Evolutionary conservation across 768 basidiomycete species (phyloP), one percentile per base, ranked within the genome.

Genomic region (Wakefieldia striispora): DNA sequence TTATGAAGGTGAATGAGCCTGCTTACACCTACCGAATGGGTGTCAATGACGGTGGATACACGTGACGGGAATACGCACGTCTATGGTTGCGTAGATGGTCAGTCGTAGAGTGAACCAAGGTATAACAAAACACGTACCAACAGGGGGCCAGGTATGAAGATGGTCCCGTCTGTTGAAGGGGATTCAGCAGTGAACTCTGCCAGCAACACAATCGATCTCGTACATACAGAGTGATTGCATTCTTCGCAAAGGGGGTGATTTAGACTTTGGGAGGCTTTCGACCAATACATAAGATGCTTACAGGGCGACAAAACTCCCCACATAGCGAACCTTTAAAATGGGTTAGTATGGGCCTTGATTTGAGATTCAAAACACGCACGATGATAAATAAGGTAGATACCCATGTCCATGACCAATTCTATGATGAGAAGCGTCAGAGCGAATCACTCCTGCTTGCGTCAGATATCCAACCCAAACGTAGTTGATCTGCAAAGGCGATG

Each of bases 401-500:
- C 21, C 37, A 35, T 3, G 49, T 53, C 60, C 60, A 62, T 10
- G 51, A n/a, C 26, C 49, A 47, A 19, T 21, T 56, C 61, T 63
- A 31, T 45, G 17, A 43, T 29, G 1, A 21, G 4, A 1, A 0
- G 6, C 6, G 17, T 61, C 27, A 56, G 47, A 23, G 6, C 26
- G 5, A 16, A 9, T 6, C 4, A 29, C 16, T 6, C 1, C 14
- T 33, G 14, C 14, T 3, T 26, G 17, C 31, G 5, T 10, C 36
- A 44, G 34, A 12, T 31, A 19, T 17, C 61, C 26, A 23, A 62
- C 61, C 61, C 61, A 62, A n/a, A 62, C 19, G 37, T 43, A 53
- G 16, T 43, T 19, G 39, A 57, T 31, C 61, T 59, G 41, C 7
- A 7, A 13, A 37, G 13, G 8, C 11, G 12, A 4, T 62, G 12